phyloP scores from a whole-genome alignment of 345 rosid species.

The Hypericum perforatum region DNA sequence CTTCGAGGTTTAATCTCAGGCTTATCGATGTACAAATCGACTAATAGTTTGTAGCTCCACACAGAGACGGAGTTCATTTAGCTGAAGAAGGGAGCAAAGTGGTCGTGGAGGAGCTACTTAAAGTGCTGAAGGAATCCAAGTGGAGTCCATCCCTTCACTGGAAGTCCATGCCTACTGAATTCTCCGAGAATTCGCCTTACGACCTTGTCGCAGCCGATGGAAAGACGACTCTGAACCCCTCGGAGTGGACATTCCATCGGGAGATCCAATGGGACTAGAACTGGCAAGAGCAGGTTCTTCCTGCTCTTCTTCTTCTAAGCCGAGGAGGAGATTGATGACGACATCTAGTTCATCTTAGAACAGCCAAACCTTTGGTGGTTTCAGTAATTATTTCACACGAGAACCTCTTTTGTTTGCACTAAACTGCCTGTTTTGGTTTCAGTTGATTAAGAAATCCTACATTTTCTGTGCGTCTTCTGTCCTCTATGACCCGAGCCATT shows the following conservation, averaged over 20 bases:
- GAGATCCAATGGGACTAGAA: slow-evolving; percentile 63
- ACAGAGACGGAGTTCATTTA: slow-evolving; percentile 84
- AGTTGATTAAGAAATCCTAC: too few relatives aligned
- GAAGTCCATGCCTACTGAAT: slow-evolving; percentile 86
- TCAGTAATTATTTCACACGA: too few relatives aligned
- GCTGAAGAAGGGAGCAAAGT: slow-evolving; percentile 82
- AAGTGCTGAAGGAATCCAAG: slow-evolving; percentile 65
- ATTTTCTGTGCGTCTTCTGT: too few relatives aligned
- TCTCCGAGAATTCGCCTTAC: slow-evolving; percentile 58
- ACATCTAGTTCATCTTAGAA: too few relatives aligned
- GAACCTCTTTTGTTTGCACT: too few relatives aligned
- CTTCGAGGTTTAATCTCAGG: background rate
- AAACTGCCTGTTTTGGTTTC: too few relatives aligned
- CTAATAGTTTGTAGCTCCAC: background rate
- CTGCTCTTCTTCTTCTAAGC: too few relatives aligned
- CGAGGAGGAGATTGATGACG: too few relatives aligned
- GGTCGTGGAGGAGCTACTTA: slow-evolving; percentile 69
- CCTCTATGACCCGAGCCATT: too few relatives aligned
- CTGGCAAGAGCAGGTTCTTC: too few relatives aligned
- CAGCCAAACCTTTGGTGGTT: too few relatives aligned
- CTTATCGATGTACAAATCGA: background rate
- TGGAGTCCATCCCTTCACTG: slow-evolving; percentile 90
- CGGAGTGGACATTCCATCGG: slow-evolving; percentile 80
- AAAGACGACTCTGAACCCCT: slow-evolving; percentile 54
- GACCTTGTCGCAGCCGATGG: slow-evolving; percentile 84